These are phyloP conservation scores for Saturnispora halmiae DNA, from an alignment of 805 yeast species.

Conservation along the genomic window DNA sequence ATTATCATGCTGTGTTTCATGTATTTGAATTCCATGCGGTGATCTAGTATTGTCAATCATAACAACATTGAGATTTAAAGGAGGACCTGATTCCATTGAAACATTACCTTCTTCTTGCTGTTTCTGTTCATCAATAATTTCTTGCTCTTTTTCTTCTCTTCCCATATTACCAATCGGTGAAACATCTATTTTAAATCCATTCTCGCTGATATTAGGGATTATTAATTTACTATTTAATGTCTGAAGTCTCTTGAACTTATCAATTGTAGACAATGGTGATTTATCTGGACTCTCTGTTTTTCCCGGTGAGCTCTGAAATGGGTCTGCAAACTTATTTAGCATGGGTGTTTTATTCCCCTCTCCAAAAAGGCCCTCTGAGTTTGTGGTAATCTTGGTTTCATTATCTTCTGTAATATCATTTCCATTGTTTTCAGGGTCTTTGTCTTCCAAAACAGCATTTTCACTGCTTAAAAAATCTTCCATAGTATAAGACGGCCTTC, in stretches of 20 bases:
- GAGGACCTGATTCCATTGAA: neutral
- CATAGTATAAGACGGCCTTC: conserved; percentile 9
- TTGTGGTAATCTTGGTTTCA: neutral
- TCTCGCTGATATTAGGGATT: neutral
- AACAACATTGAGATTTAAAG: conserved; percentile 1
- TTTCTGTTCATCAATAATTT: neutral
- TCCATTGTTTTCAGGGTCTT: neutral
- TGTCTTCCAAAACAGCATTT: neutral
- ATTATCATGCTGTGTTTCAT: conserved; percentile 9
- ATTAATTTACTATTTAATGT: neutral
- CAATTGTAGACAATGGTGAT: conserved; percentile 5
- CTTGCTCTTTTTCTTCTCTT: neutral
- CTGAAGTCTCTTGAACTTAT: conserved; percentile 5
- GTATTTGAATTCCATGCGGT: conserved; percentile 7
- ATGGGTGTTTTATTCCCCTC: conserved; percentile 18
- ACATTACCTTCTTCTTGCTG: neutral
- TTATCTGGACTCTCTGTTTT: neutral
- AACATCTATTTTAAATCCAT: conserved; percentile 2
- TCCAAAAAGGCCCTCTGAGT: conserved; percentile 1
- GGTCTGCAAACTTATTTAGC: conserved; percentile 28
- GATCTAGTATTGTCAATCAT: conserved; percentile 3
- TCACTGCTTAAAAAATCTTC: conserved; percentile 6
- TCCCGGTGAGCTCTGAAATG: conserved; percentile 29
- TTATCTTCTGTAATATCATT: conserved; percentile 2
- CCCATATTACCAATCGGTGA: too few relatives aligned